Percentiles rank a stretch among this genome's conserved stretches.
These are phyloP conservation scores for Choiromyces venosus DNA, from an alignment of 495 filamentous ascomycete species.

Conservation along the genomic window DNA sequence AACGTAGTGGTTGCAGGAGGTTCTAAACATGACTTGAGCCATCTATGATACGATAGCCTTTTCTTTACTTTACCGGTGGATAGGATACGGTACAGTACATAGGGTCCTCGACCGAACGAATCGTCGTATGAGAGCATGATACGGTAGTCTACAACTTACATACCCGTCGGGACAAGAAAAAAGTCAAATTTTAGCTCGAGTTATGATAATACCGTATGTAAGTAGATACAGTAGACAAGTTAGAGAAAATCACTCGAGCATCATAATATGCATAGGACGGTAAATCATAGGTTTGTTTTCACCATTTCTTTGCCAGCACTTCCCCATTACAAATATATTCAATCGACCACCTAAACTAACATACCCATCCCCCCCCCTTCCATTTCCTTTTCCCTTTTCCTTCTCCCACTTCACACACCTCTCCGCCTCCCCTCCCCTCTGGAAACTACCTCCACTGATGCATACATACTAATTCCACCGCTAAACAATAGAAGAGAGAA, in stretches of 20 bases:
- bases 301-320: not conserved
- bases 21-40: not conserved
- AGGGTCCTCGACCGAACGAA: not conserved
- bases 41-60: not conserved
- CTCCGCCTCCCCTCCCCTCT: constrained; percentile 14
- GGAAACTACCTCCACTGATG: constrained; percentile 13
- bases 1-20: not conserved
- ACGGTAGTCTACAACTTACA: not conserved
- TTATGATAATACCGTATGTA: too few species aligned
- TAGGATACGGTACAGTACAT: not conserved
- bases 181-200: too few species aligned
- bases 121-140: not conserved
- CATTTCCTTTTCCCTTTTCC: not conserved
- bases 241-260: not conserved
- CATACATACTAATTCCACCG: constrained; percentile 4
- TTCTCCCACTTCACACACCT: constrained; percentile 2
- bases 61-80: not conserved
- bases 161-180: not conserved
- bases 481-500: not conserved
- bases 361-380: not conserved
- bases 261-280: not conserved
- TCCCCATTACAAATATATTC: constrained; percentile 4
- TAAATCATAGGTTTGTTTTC: not conserved
- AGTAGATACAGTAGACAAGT: too few species aligned
- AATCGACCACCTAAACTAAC: not conserved